Conservation (phyloP, 2,329 filamentous ascomycete species). For the Arthrobotrys sinensis region DNA sequence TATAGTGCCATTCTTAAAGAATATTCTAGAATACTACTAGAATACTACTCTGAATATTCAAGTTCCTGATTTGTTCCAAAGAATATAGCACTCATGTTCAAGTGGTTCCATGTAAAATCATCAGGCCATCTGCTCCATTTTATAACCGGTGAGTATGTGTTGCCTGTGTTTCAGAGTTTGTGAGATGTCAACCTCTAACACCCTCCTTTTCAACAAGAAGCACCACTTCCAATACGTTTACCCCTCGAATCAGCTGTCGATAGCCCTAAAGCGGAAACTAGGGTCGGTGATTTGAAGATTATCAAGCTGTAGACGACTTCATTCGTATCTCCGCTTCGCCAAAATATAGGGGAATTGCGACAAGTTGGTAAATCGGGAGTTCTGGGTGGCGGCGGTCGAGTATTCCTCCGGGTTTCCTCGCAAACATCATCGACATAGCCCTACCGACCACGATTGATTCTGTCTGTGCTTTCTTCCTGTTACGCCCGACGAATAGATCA, state of each 20-base stretch:
- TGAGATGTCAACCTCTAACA: conserved; percentile 1
- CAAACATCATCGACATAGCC: conserved; percentile 3
- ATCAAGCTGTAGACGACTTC: too few species aligned
- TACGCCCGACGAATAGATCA: conserved; percentile 32
- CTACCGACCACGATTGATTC: not conserved
- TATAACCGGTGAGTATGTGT: not conserved
- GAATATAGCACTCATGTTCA: too few species aligned
- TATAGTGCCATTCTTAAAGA: too few species aligned
- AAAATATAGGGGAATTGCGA: not conserved
- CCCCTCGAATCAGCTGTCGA: not conserved
- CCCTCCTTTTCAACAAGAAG: conserved; percentile 9
- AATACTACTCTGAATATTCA: too few species aligned
- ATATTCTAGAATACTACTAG: too few species aligned
- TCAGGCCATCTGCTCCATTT: too few species aligned
- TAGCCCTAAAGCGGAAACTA: not conserved
- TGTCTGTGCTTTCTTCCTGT: not conserved
- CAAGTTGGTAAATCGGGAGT: conserved; percentile 6
- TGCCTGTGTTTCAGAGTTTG: not conserved
- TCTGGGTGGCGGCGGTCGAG: not conserved
- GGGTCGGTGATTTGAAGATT: not conserved
- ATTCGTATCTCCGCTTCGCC: not conserved
- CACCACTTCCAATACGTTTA: not conserved
- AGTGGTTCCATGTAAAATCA: too few species aligned
- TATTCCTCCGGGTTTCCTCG: conserved; percentile 19
- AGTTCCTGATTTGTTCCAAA: too few species aligned